Percentiles rank a stretch among this genome's conserved stretches.
These are phyloP conservation scores for Lathyrus sativus DNA, from an alignment of 306 rosid genomes.

Conservation along the genomic window DNA sequence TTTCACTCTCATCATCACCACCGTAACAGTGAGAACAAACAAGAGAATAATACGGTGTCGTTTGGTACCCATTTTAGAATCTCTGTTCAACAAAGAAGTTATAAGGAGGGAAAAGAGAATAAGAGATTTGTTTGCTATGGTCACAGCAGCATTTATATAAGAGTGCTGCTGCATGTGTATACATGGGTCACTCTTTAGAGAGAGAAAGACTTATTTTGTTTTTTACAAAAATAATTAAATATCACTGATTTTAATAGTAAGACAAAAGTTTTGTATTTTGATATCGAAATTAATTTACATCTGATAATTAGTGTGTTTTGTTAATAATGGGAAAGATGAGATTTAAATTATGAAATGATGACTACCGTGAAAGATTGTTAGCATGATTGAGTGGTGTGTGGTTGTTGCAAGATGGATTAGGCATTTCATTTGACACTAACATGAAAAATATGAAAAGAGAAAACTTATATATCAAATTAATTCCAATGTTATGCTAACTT, in stretches of 20 bases:
- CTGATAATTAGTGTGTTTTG: too few species aligned
- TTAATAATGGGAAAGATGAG: neutral
- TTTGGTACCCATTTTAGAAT: neutral
- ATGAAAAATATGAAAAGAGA: neutral
- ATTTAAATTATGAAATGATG: neutral
- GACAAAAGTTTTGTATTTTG: too few species aligned
- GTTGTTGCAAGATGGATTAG: neutral
- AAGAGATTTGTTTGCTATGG: neutral
- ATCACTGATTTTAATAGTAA: too few species aligned
- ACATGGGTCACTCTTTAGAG: neutral
- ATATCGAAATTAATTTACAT: too few species aligned
- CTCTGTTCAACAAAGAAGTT: neutral
- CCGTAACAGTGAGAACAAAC: neutral
- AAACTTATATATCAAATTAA: too few species aligned
- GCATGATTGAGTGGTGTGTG: neutral
- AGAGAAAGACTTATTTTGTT: neutral
- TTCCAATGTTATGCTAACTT: too few species aligned
- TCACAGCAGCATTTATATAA: neutral
- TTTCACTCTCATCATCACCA: neutral
- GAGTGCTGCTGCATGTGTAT: neutral
- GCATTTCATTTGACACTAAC: neutral
- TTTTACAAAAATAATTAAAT: too few species aligned
- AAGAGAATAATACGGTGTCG: neutral
- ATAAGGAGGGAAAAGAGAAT: neutral
- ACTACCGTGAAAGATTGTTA: neutral